A percentile compares a stretch with the other conserved stretches of the same genome.
Conservation (phyloP, 2,329 filamentous ascomycete species). For the Aspergillus hortae region DNA sequence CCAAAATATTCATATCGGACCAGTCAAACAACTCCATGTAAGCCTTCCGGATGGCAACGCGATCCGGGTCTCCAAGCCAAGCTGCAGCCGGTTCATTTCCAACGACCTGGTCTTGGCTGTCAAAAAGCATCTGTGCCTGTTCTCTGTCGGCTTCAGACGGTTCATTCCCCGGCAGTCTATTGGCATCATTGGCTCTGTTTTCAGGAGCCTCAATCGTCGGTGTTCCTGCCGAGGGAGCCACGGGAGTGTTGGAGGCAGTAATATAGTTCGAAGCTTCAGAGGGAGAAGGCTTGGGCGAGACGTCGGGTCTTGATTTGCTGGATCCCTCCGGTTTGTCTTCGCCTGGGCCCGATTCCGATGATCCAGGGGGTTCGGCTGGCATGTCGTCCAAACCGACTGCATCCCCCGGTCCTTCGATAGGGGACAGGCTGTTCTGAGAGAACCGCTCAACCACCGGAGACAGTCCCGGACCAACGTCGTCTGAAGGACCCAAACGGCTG, state of each 20-base stretch:
- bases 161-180: conserved; percentile 17
- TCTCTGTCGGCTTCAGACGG: conserved; percentile 65
- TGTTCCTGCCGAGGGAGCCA: conserved; percentile 30
- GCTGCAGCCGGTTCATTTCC: conserved; percentile 75
- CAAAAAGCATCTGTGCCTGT: conserved; percentile 77
- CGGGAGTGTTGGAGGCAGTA: conserved; percentile 43
- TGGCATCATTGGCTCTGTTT: conserved; percentile 13
- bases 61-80: conserved; percentile 69
- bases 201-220: conserved; percentile 16
- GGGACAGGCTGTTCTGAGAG: conserved; percentile 15
- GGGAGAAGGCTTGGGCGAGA: conserved; percentile 30
- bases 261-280: conserved; percentile 43
- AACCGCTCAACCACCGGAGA: conserved; percentile 28
- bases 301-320: conserved; percentile 24
- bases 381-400: background rate
- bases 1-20: conserved; percentile 72
- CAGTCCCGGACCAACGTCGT: conserved; percentile 15
- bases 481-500: conserved; percentile 10
- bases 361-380: conserved; percentile 6
- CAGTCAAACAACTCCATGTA: conserved; percentile 96
- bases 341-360: conserved; percentile 13
- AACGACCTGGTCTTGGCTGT: conserved; percentile 75
- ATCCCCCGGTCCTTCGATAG: conserved; percentile 9
- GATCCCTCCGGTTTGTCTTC: conserved; percentile 21
- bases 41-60: conserved; percentile 59